Conservation (phyloP, 1,284 basidiomycete genomes). For the Tilletia indica region DNA sequence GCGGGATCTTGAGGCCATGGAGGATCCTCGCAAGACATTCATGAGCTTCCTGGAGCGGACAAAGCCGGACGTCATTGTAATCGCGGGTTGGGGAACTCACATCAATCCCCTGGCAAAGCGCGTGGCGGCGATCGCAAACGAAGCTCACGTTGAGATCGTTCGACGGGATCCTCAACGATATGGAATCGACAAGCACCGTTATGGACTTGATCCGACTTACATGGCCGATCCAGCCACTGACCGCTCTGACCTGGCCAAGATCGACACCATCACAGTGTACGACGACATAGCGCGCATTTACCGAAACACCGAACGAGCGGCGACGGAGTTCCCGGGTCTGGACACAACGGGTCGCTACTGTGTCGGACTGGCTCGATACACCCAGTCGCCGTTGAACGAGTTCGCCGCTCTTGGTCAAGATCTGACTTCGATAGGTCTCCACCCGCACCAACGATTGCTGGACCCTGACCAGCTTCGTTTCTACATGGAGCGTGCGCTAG, state of each 20-base stretch:
- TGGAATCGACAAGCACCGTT: conserved; percentile 19
- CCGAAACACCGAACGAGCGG: conserved; percentile 82
- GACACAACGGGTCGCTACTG: conserved; percentile 86
- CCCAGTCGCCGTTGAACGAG: conserved; percentile 76
- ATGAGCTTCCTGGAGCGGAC: conserved; percentile 75
- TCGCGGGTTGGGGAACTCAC: conserved; percentile 72
- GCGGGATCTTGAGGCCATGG: conserved; percentile 1
- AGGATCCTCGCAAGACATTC: conserved; percentile 63
- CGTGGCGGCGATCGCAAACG: conserved; percentile 66
- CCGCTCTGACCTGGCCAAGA: conserved; percentile 21
- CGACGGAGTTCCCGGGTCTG: conserved; percentile 79
- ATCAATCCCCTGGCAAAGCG: conserved; percentile 68
- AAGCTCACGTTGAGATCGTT: conserved; percentile 57
- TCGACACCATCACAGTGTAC: conserved; percentile 71
- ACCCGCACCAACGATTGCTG: conserved; percentile 75
- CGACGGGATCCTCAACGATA: conserved; percentile 21
- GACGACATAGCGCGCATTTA: conserved; percentile 94
- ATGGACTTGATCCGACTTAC: not conserved
- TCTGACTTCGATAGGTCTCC: conserved; percentile 55
- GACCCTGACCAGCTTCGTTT: conserved; percentile 78
- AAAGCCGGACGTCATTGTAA: conserved; percentile 81
- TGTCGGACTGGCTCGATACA: conserved; percentile 86
- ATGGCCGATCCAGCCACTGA: not conserved
- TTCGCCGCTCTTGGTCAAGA: conserved; percentile 51
- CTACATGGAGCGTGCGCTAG: conserved; percentile 80